phyloP scores from a whole-genome alignment of 352 stramenopile species.

The Globisporangium nunn region DNA sequence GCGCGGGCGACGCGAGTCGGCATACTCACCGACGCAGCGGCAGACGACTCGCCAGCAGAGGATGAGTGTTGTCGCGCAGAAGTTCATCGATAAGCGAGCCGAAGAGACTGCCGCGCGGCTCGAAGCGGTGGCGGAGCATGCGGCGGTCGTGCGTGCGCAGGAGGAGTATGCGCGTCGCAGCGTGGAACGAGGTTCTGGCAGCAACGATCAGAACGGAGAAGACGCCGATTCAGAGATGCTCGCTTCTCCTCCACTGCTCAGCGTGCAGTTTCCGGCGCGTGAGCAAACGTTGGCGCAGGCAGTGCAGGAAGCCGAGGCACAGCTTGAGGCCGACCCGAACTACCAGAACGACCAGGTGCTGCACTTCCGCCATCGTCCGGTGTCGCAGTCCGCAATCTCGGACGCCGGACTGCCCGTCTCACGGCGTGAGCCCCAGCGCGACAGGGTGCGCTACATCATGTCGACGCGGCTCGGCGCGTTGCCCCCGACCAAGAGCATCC shows the following conservation, averaged over 20 bases:
- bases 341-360: conserved; percentile 30
- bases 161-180: not conserved
- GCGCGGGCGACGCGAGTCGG: conserved; percentile 3
- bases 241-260: conserved; percentile 6
- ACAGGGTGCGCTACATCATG: conserved; percentile 69
- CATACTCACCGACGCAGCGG: not conserved
- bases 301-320: conserved; percentile 23
- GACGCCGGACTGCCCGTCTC: conserved; percentile 25
- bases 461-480: conserved; percentile 41
- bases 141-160: conserved; percentile 1
- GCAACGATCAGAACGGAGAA: not conserved
- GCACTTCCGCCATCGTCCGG: conserved; percentile 48
- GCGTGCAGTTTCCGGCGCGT: conserved; percentile 21
- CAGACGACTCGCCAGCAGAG: not conserved
- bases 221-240: not conserved
- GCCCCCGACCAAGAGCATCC: conserved; percentile 50
- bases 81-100: conserved; percentile 18
- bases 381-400: conserved; percentile 24
- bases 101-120: conserved; percentile 2
- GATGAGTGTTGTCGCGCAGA: conserved; percentile 14
- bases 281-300: conserved; percentile 22
- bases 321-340: not conserved
- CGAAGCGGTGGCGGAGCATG: not conserved
- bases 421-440: conserved; percentile 26
- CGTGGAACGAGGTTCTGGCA: no score